Evolutionary conservation across 257 asterid genomes (phyloP), one percentile per base, ranked within the genome.

Genomic region (Gentiana straminea): DNA sequence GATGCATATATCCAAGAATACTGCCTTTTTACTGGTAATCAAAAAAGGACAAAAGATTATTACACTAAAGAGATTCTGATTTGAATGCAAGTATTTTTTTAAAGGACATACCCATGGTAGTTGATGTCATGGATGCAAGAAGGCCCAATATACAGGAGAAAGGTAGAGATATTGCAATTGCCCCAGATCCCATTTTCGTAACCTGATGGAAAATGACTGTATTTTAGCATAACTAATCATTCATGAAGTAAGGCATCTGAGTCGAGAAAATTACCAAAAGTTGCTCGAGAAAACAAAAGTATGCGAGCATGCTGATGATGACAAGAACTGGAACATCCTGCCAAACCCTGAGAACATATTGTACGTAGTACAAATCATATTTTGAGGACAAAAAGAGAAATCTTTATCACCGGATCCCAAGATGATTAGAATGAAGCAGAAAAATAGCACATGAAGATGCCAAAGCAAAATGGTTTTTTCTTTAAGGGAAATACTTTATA

Each of bases 91-190:
- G 8, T 15, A 39, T 36, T 65, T 55, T 33, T 57, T 24, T 24
- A 6, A 7, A 15, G 12, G 11, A 45, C 61, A 41, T 75, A 91
- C 98, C 96, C 95, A 91, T 91, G 58, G 94, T 86, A 24, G 98
- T 84, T 36, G 98, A 80, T 51, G 94, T 84, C 98, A 91, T 84
- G 43, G 95, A 84, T 50, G 98, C 96, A 61, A 91, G 86, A 70
- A 91, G 96, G 62, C 98, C 98, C 67, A 91, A 73, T 75, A 91
- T 82, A 79, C 95, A 87, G 44, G 98, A 84, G 72, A 91, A 84
- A 3, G 96, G 98, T 59, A 91, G 81, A 37, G 98, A 86, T 77
- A 87, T 76, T 39, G 95, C 95, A 7, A 91, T 91, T 53, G 98
- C 96, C 35, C 89, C 83, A 5, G 98, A 84, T 60, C 94, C 89